Evolutionary conservation across 2,329 filamentous ascomycete genomes (phyloP), one percentile per base, ranked within the genome.

Genomic region (Pseudopithomyces maydicus): DNA sequence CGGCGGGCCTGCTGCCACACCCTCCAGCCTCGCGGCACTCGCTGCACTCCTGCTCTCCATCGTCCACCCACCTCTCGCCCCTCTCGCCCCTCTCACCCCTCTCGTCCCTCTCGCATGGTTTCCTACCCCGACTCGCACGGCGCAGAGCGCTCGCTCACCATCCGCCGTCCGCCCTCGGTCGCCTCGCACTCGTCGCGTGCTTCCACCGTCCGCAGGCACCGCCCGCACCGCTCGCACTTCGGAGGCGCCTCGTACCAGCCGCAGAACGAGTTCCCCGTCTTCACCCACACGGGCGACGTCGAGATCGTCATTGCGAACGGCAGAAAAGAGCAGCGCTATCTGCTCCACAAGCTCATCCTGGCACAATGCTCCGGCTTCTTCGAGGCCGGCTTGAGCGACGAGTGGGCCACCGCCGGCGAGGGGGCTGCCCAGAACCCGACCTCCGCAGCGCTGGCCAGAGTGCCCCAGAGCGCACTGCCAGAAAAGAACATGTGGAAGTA

Each of bases 351-450:
- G 57, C 84, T 97, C 69, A 97, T 94, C 39, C 80, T 98, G 64
- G 88, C 90, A 32, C 90, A 96, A 76, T 96, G 90, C 70, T 97
- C 92, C 6, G 92, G 92, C 15, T 97, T 97, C 80, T 98, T 98
- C 73, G 91, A 96, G 76, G 90, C 90, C 22, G 91, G 88, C 71
- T 92, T 89, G 43, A 92, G 87, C 68, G 87, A 89, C 55, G 88
- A 93, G 73, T 96, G 91, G 91, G 87, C 88, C 52, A 74, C 72
- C 29, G 76, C 77, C 32, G 70, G 69, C 2, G 70, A 73, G n/a
- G 68, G 60, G 10, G 65, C 59, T 50, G 59, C 62, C 22, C 66
- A 59, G 51, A 68, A 61, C 48, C 58, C 65, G 53, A 72, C 62
- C 54, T 56, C 66, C 61, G 61, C 66, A 6, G 76, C 76, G 29